Percentiles rank a stretch among this genome's conserved stretches.
Conservation (phyloP, 1,139 yeast species). For the Blastobotrys aristatus region DNA sequence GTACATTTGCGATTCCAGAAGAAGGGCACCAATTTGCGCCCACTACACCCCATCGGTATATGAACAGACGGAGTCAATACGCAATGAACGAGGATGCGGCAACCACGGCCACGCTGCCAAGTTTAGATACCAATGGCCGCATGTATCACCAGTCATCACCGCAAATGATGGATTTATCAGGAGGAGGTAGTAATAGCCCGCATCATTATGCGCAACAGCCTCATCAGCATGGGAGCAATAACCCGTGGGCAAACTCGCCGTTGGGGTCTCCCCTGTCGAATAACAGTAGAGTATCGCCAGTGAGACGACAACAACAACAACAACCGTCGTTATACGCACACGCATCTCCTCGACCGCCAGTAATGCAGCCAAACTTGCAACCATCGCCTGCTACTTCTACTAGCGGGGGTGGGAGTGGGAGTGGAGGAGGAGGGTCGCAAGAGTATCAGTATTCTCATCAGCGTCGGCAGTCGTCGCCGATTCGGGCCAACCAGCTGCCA, state of each 20-base stretch:
- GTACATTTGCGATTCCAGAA: slow-evolving; percentile 3
- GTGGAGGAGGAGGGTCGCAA: too few species aligned
- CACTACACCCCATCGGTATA: slow-evolving; percentile 6
- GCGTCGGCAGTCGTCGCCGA: slow-evolving; percentile 11
- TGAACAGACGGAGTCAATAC: slow-evolving; percentile 12
- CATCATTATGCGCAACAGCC: slow-evolving; percentile 1
- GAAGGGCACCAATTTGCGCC: slow-evolving; percentile 2
- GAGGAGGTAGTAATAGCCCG: not conserved
- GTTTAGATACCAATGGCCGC: slow-evolving; percentile 9
- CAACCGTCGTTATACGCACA: slow-evolving; percentile 1
- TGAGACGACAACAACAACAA: not conserved
- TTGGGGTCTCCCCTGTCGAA: slow-evolving; percentile 5
- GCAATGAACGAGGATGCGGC: slow-evolving; percentile 5
- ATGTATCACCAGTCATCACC: slow-evolving; percentile 2
- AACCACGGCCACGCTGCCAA: slow-evolving; percentile 9
- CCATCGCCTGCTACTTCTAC: not conserved
- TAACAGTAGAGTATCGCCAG: slow-evolving; percentile 6
- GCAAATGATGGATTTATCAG: slow-evolving; percentile 9
- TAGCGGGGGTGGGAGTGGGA: not conserved
- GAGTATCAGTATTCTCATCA: slow-evolving; percentile 5
- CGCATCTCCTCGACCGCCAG: slow-evolving; percentile 11
- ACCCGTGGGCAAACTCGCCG: slow-evolving; percentile 1
- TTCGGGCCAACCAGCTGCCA: slow-evolving; percentile 1
- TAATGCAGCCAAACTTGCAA: slow-evolving; percentile 1
- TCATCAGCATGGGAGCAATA: not conserved